phyloP scores from a whole-genome alignment of 768 basidiomycete species.

The Melanogaster broomeanus region DNA sequence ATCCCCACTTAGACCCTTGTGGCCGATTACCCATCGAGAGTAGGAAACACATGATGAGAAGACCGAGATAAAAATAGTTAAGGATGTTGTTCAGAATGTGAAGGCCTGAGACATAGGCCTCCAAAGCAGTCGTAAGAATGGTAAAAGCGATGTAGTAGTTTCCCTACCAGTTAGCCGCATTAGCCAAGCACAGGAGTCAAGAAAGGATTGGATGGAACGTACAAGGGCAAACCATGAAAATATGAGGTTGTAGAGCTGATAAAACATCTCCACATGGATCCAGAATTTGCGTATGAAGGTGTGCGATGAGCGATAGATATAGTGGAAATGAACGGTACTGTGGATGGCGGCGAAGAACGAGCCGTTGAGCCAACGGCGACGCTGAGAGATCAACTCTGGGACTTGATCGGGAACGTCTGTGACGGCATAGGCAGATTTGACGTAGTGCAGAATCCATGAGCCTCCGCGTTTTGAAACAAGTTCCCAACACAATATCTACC shows the following conservation, averaged over 20 bases:
- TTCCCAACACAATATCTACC: slow-evolving; percentile 93
- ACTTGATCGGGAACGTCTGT: slow-evolving; percentile 96
- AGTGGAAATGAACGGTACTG: slow-evolving; percentile 89
- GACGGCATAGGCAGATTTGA: slow-evolving; percentile 90
- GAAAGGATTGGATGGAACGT: slow-evolving; percentile 21
- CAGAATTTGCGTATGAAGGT: slow-evolving; percentile 82
- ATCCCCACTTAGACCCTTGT: slow-evolving; percentile 86
- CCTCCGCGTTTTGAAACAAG: slow-evolving; percentile 92
- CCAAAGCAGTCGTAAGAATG: slow-evolving; percentile 75
- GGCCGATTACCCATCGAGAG: slow-evolving; percentile 89
- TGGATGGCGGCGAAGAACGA: slow-evolving; percentile 98
- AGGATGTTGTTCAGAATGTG: slow-evolving; percentile 75
- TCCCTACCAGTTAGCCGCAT: slow-evolving; percentile 45
- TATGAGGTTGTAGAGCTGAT: slow-evolving; percentile 86
- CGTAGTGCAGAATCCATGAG: slow-evolving; percentile 93
- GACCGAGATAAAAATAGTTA: slow-evolving; percentile 84
- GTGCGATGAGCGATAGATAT: slow-evolving; percentile 91
- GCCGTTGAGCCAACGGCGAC: slow-evolving; percentile 95
- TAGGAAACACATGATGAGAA: slow-evolving; percentile 86
- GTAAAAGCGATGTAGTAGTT: slow-evolving; percentile 92
- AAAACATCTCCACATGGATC: slow-evolving; percentile 93
- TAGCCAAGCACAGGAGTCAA: neutral
- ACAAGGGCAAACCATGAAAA: slow-evolving; percentile 92
- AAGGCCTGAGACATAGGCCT: slow-evolving; percentile 61
- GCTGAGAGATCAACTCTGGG: slow-evolving; percentile 92